Conservation (phyloP, 306 rosid species). For the Senna tora region DNA sequence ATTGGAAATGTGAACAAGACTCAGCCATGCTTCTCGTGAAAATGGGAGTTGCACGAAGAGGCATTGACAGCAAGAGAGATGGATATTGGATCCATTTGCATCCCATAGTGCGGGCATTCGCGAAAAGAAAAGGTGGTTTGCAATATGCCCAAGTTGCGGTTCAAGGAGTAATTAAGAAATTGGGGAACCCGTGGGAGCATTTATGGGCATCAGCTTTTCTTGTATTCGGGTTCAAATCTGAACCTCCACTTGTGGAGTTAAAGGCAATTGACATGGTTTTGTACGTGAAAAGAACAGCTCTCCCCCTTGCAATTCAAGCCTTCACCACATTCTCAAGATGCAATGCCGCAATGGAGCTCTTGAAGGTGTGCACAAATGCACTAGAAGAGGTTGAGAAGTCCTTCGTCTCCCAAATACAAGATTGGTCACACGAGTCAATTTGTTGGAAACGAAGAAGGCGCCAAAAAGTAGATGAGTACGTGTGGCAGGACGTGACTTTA, state of each 20-base stretch:
- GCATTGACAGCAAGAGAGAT: slow-evolving; percentile 47
- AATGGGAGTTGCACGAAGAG: slow-evolving; percentile 67
- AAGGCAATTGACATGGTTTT: slow-evolving; percentile 71
- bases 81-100: slow-evolving; percentile 84
- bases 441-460: slow-evolving; percentile 83
- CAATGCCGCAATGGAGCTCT: slow-evolving; percentile 75
- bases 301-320: slow-evolving; percentile 82
- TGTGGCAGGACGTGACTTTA: slow-evolving; percentile 91
- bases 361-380: slow-evolving; percentile 83
- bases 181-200: slow-evolving; percentile 61
- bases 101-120: slow-evolving; percentile 66
- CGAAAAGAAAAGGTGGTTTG: slow-evolving; percentile 68
- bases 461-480: slow-evolving; percentile 75
- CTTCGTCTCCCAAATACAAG: slow-evolving; percentile 84
- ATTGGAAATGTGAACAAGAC: slow-evolving; percentile 86
- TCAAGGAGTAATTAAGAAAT: slow-evolving; percentile 63
- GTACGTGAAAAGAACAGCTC: slow-evolving; percentile 73
- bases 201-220: slow-evolving; percentile 89
- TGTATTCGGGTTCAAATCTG: slow-evolving; percentile 86
- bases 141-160: slow-evolving; percentile 67
- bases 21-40: slow-evolving; percentile 67
- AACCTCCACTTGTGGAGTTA: slow-evolving; percentile 69
- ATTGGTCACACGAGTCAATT: slow-evolving; percentile 72
- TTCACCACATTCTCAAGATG: slow-evolving; percentile 82
- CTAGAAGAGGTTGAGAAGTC: slow-evolving; percentile 91